Evolutionary conservation across 2,329 filamentous ascomycete genomes (phyloP).

Genomic region (Polychaeton citri): DNA sequence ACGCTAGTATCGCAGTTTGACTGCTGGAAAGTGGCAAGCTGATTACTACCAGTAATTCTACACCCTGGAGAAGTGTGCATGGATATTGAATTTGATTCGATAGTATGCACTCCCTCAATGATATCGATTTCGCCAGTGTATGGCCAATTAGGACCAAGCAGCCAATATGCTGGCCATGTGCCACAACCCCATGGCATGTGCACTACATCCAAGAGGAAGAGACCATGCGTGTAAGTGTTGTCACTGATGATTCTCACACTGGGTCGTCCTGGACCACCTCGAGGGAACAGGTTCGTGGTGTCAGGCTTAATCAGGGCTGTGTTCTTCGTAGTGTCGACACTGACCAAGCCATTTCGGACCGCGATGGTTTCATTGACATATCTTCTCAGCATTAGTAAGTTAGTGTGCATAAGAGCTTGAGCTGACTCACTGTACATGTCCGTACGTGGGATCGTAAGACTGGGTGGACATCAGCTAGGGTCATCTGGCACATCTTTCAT

Average conservation of each 20-base stretch:
- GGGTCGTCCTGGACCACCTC: conserved; percentile 18
- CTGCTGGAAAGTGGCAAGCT: conserved; percentile 15
- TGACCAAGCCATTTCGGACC: conserved; percentile 18
- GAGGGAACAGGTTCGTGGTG: conserved; percentile 29
- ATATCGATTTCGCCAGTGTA: conserved; percentile 15
- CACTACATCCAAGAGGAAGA: conserved; percentile 25
- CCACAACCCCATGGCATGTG: conserved; percentile 27
- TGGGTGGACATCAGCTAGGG: not conserved
- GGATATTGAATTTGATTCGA: conserved; percentile 14
- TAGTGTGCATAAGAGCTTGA: conserved; percentile 1
- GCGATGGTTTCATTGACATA: conserved; percentile 29
- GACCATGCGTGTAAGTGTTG: conserved; percentile 24
- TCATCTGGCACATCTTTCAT: not conserved
- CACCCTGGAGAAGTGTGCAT: conserved; percentile 20
- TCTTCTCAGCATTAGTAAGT: too few species aligned
- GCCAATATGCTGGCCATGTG: conserved; percentile 30
- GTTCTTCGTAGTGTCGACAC: conserved; percentile 6
- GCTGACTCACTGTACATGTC: conserved; percentile 15
- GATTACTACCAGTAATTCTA: conserved; percentile 15
- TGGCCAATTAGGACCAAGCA: conserved; percentile 33
- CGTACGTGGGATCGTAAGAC: conserved; percentile 18
- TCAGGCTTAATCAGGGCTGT: conserved; percentile 23
- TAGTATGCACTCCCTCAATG: conserved; percentile 22
- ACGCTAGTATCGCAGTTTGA: conserved; percentile 14
- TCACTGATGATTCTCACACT: conserved; percentile 23